Conservation (phyloP, 176 grass and related monocot species). For the Ensete ventricosum region DNA sequence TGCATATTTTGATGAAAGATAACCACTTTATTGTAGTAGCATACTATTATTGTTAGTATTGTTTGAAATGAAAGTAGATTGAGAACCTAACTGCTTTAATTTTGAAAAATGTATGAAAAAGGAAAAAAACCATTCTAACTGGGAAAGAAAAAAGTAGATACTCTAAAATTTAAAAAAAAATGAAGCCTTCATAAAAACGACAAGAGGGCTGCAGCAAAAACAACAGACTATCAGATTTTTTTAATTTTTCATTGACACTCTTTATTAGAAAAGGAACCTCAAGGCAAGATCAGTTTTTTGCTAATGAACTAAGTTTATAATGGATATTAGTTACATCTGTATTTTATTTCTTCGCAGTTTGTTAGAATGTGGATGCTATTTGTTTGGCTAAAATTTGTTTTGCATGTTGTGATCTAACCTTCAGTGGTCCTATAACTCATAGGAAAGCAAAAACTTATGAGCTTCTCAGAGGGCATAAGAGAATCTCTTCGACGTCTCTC, state of each 20-base stretch:
- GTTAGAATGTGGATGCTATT: not conserved
- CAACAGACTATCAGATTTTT: not conserved
- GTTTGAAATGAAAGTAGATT: not conserved
- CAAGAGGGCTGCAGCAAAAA: not conserved
- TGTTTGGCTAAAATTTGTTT: not conserved
- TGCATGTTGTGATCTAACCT: not conserved
- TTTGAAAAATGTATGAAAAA: not conserved
- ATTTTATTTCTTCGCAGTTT: not conserved
- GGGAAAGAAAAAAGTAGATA: not conserved
- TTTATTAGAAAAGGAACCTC: not conserved
- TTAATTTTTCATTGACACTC: not conserved
- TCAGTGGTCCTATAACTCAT: conserved; percentile 14
- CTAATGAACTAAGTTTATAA: not conserved
- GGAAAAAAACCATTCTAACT: not conserved
- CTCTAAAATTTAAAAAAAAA: not conserved
- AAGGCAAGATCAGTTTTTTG: not conserved
- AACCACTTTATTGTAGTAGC: not conserved
- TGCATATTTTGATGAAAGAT: not conserved
- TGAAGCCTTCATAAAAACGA: no score
- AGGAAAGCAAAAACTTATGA: conserved; percentile 92
- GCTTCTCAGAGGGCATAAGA: conserved; percentile 67
- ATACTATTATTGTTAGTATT: not conserved
- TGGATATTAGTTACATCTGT: not conserved
- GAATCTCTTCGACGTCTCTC: conserved; percentile 88
- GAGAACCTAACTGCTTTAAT: not conserved